These are phyloP conservation scores for Mallotus japonicus DNA, from an alignment of 441 rosid genomes.

Conservation along the genomic window DNA sequence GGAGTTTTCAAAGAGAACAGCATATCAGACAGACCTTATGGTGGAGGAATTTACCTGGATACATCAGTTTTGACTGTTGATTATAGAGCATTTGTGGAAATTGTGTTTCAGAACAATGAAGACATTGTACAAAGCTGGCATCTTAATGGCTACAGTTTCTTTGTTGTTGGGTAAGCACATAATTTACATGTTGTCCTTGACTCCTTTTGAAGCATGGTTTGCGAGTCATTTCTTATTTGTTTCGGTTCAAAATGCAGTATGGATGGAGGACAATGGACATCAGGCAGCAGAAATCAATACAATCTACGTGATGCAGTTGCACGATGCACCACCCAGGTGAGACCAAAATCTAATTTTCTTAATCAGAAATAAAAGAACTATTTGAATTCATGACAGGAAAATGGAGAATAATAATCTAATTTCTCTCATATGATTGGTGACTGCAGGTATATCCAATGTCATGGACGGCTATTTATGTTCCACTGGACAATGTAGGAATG, in stretches of 20 bases:
- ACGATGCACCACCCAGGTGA: slow-evolving; percentile 76
- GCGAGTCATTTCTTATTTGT: neutral
- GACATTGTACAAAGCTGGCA: slow-evolving; percentile 78
- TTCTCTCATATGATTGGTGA: neutral
- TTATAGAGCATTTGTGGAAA: slow-evolving; percentile 72
- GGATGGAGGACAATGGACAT: slow-evolving; percentile 93
- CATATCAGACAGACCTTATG: slow-evolving; percentile 59
- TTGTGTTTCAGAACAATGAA: slow-evolving; percentile 73
- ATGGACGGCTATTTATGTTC: slow-evolving; percentile 85
- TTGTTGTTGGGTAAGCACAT: slow-evolving; percentile 78
- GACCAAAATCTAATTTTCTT: slow-evolving; percentile 10
- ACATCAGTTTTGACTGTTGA: slow-evolving; percentile 73
- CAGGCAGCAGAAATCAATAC: slow-evolving; percentile 63
- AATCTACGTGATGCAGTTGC: slow-evolving; percentile 83
- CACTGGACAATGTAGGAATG: slow-evolving; percentile 95
- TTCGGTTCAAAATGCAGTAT: slow-evolving; percentile 45
- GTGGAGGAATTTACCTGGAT: slow-evolving; percentile 70
- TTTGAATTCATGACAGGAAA: neutral
- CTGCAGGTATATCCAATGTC: slow-evolving; percentile 84
- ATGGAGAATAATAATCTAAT: neutral
- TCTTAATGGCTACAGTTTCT: slow-evolving; percentile 81
- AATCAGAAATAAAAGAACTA: neutral
- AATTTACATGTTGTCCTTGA: neutral
- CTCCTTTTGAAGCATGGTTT: neutral
- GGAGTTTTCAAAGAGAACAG: slow-evolving; percentile 74